phyloP scores from a whole-genome alignment of 768 basidiomycete species.

The Solioccasus polychromus region DNA sequence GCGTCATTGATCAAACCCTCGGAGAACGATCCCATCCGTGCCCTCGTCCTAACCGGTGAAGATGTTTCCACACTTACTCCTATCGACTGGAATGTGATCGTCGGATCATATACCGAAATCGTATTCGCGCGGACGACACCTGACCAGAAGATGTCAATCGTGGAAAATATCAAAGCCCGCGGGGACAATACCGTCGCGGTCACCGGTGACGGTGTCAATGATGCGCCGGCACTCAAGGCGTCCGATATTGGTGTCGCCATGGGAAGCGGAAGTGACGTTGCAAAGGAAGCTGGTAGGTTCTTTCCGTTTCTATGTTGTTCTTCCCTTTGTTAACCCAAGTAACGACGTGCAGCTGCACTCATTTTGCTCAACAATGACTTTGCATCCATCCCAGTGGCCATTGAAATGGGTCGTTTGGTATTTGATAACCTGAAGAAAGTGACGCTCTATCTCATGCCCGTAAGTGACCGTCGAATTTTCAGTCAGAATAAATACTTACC shows the following conservation, averaged over 20 bases:
- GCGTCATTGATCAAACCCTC: constrained; percentile 33
- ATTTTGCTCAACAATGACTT: constrained; percentile 60
- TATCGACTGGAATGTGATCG: constrained; percentile 39
- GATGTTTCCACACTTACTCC: constrained; percentile 37
- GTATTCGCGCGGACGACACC: constrained; percentile 56
- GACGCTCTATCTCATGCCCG: constrained; percentile 44
- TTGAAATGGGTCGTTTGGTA: constrained; percentile 56
- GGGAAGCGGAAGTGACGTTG: constrained; percentile 48
- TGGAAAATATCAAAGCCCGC: constrained; percentile 48
- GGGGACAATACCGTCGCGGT: constrained; percentile 51
- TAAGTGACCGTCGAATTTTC: constrained; percentile 17
- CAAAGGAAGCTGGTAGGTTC: constrained; percentile 51
- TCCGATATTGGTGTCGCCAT: constrained; percentile 57
- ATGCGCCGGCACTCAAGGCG: constrained; percentile 48
- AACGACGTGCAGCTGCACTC: constrained; percentile 33
- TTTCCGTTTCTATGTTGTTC: not conserved
- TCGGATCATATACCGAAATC: constrained; percentile 40
- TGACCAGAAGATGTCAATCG: constrained; percentile 57
- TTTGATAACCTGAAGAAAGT: constrained; percentile 60
- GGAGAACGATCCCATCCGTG: constrained; percentile 35
- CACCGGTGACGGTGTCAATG: constrained; percentile 58
- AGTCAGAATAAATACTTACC: not conserved
- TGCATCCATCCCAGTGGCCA: constrained; percentile 54
- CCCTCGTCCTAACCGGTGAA: constrained; percentile 44
- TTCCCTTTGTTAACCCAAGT: not conserved